phyloP scores from a whole-genome alignment of 305 asterid species.

The Coffea humblotiana region DNA sequence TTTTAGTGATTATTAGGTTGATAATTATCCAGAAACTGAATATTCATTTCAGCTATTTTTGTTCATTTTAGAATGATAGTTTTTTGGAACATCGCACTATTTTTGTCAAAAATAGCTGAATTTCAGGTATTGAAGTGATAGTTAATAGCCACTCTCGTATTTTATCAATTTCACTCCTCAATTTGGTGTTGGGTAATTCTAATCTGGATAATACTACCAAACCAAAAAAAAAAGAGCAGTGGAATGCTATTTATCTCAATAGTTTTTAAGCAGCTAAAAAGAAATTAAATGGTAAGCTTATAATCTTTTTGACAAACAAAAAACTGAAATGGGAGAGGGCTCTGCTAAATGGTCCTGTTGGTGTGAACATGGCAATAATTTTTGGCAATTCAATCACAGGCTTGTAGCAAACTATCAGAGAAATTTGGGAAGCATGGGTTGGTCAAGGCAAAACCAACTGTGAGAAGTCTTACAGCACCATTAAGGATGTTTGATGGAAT shows the following conservation, averaged over 20 bases:
- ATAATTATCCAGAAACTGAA: background rate
- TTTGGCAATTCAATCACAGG: slow-evolving; percentile 37
- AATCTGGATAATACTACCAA: too few relatives aligned
- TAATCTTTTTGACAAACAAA: background rate
- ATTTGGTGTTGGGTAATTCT: too few relatives aligned
- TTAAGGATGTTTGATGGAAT: slow-evolving; percentile 97
- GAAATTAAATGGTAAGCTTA: background rate
- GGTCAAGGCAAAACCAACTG: slow-evolving; percentile 80
- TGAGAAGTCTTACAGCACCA: slow-evolving; percentile 89
- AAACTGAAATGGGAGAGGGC: background rate
- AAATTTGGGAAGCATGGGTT: slow-evolving; percentile 93
- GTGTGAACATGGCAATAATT: background rate
- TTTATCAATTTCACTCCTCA: too few relatives aligned
- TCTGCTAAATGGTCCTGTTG: background rate
- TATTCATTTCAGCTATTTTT: background rate
- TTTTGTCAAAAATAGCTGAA: background rate
- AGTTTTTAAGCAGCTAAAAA: background rate
- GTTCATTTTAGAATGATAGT: too few relatives aligned
- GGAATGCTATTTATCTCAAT: background rate
- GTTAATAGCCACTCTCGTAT: too few relatives aligned
- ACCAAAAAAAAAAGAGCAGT: too few relatives aligned
- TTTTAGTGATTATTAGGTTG: background rate
- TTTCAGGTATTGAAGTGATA: background rate
- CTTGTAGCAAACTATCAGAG: slow-evolving; percentile 73
- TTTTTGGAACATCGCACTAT: background rate